These are phyloP conservation scores for Glonium stellatum DNA, from an alignment of 495 filamentous ascomycete species.

Conservation along the genomic window DNA sequence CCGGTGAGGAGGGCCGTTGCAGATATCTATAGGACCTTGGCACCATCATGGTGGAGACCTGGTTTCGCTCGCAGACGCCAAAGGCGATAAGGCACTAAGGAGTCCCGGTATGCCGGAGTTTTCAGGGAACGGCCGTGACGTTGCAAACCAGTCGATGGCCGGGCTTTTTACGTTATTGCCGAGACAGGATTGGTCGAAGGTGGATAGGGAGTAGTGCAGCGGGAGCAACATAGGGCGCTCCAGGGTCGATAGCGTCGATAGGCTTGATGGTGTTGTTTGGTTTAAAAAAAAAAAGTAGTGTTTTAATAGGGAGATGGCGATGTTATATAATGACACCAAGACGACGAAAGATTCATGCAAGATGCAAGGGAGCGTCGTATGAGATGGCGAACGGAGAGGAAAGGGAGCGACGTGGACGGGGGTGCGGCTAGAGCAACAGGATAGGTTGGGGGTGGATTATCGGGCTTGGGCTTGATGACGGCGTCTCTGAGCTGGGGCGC, in stretches of 20 bases:
- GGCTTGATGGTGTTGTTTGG: too few relatives aligned
- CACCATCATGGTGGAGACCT: conserved; percentile 24
- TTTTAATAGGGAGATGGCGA: neutral
- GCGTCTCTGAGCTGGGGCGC: neutral
- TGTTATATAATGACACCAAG: neutral
- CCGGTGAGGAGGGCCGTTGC: conserved; percentile 9
- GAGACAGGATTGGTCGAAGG: neutral
- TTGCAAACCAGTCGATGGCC: neutral
- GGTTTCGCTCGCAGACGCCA: neutral
- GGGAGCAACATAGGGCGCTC: neutral
- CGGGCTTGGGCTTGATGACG: conserved; percentile 2
- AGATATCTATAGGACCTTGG: conserved; percentile 25
- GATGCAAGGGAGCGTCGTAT: too few relatives aligned
- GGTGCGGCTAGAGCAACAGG: neutral
- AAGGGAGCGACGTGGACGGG: neutral
- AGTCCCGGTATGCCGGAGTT: neutral
- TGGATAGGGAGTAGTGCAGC: neutral
- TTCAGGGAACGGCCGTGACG: neutral
- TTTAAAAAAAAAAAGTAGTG: neutral
- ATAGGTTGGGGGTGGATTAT: neutral
- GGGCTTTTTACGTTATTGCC: conserved; percentile 2
- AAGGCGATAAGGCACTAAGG: neutral
- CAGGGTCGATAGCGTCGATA: neutral
- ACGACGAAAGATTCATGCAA: too few relatives aligned
- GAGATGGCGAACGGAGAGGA: neutral